Evolutionary conservation across 768 basidiomycete genomes (phyloP), one percentile per base, ranked within the genome.

Genomic region (Xerocomellus amylosporus): DNA sequence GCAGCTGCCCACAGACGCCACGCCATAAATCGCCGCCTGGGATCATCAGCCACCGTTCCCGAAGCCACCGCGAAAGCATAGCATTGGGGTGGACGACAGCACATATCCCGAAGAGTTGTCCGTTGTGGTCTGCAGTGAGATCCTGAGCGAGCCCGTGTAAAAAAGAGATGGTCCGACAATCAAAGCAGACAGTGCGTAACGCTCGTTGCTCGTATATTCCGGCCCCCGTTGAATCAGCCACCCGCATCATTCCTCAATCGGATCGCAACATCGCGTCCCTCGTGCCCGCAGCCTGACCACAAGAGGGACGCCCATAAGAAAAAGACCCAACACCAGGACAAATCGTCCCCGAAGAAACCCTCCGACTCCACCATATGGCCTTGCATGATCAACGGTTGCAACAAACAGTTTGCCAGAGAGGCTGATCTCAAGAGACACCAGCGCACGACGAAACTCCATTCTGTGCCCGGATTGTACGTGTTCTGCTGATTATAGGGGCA

Each of bases 401-500:
- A 82, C 72, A 90, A 90, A 71, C 82, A 87, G 66, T 90, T 90
- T 65, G 88, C 86, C 43, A 79, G 88, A 49, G 88, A 90, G 70
- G 88, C 88, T 15, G 88, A 90, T 75, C 73, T 90, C 58, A 90
- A 89, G 75, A 69, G 88, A 62, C 88, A 90, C 68, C 88, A 90
- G 66, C 77, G 87, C 67, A 90, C 88, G 31, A 89, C 88, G 22
- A 90, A 88, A 68, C 69, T 79, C 45, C 88, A 90, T 72, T 85
- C 85, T 4, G 75, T 86, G 69, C 86, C 88, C 34, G 83, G 81
- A 62, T 89, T 85, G 88, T 89, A 64, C 63, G 77, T 79, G 33
- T 53, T 28, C 47, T 22, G 31, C 54, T 52, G 46, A 47, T 59
- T 39, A 45, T 57, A 58, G 51, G 58, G 54, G 51, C 53, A 51